phyloP scores from a whole-genome alignment of 202 grass and related monocot genomes.

The Bolboschoenoplectus hybrid region DNA sequence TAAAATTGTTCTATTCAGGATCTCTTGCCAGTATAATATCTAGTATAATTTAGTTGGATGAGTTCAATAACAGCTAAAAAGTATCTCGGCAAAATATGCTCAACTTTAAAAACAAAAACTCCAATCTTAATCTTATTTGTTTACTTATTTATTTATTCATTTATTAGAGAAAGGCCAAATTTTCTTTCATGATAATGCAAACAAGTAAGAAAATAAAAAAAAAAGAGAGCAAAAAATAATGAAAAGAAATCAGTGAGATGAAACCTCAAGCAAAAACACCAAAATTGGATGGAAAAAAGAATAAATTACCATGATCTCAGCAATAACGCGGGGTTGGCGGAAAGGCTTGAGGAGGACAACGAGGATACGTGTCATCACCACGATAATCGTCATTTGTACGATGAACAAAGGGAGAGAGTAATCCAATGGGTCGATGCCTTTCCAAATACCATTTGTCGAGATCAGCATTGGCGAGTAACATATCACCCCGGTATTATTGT shows the following conservation, averaged over 20 bases:
- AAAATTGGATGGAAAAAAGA: not conserved
- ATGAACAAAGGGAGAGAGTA: conserved; percentile 87
- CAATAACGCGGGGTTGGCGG: conserved; percentile 78
- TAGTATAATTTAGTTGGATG: no score
- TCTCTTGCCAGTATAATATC: not conserved
- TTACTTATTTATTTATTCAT: not conserved
- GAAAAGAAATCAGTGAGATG: not conserved
- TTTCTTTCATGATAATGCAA: not conserved
- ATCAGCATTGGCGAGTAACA: conserved; percentile 82
- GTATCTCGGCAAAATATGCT: not conserved
- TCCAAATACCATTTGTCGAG: conserved; percentile 65
- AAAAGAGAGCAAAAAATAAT: not conserved
- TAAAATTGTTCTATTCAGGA: not conserved
- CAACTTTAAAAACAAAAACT: not conserved
- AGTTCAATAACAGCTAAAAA: not conserved
- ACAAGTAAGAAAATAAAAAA: not conserved
- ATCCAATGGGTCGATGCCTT: conserved; percentile 65
- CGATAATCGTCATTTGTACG: conserved; percentile 74
- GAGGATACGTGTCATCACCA: conserved; percentile 65
- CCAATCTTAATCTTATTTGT: not conserved
- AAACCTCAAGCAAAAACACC: not conserved
- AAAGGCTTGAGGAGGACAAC: conserved; percentile 67
- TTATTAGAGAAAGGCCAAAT: not conserved
- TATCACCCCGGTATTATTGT: conserved; percentile 42
- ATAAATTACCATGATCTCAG: conserved; percentile 68